Percentiles rank a stretch among this genome's conserved stretches.
These are phyloP conservation scores for Penicillium sp. DNA, from an alignment of 2,329 filamentous ascomycete species.

Conservation along the genomic window DNA sequence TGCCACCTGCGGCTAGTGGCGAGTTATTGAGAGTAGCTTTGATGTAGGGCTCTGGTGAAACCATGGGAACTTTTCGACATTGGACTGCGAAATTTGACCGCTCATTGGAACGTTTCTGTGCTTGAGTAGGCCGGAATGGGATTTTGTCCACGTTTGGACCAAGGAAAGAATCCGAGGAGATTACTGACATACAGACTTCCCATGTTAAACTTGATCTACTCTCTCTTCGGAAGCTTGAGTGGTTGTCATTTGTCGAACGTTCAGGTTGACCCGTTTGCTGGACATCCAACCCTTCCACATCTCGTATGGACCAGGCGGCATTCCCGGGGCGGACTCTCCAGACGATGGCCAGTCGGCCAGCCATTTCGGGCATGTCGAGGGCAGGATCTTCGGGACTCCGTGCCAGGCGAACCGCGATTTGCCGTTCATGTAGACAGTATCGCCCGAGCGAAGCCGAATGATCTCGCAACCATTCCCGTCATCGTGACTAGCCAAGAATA, in stretches of 20 bases:
- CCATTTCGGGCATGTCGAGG: constrained; percentile 73
- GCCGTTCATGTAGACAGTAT: constrained; percentile 85
- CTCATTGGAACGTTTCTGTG: background rate
- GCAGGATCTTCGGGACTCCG: constrained; percentile 83
- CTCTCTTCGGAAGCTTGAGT: constrained; percentile 21
- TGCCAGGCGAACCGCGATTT: constrained; percentile 89
- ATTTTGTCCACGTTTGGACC: background rate
- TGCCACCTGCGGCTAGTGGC: background rate
- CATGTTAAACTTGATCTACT: background rate
- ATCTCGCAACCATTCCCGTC: constrained; percentile 45
- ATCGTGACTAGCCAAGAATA: constrained; percentile 79
- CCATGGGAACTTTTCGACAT: background rate
- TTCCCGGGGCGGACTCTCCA: constrained; percentile 40
- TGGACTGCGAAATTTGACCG: background rate
- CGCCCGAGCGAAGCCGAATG: constrained; percentile 74
- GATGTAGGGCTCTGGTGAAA: background rate
- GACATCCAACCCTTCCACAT: constrained; percentile 85
- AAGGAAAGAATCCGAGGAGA: background rate
- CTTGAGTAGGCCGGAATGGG: too few relatives aligned
- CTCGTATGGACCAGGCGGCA: constrained; percentile 49
- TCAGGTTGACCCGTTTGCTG: constrained; percentile 84
- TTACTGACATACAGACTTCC: background rate
- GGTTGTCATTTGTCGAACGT: constrained; percentile 83
- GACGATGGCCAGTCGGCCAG: constrained; percentile 70
- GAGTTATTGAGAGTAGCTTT: background rate